Conservation (phyloP, 805 yeast genomes). For the Barnettozyma populi region DNA sequence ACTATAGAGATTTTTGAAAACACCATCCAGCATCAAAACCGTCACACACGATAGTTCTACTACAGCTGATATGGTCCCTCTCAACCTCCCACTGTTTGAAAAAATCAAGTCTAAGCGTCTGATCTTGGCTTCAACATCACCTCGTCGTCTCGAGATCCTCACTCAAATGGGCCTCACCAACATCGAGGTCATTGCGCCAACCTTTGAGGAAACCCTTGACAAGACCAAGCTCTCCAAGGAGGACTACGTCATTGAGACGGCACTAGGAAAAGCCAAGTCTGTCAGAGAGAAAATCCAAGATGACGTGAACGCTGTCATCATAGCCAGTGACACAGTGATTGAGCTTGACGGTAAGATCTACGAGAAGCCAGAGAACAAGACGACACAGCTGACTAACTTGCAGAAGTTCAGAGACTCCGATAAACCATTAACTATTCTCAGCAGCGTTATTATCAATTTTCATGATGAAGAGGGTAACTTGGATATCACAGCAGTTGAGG, state of each 20-base stretch:
- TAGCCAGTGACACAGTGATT: slow-evolving; percentile 81
- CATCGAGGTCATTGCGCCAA: slow-evolving; percentile 48
- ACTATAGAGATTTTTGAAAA: not conserved
- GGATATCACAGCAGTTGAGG: slow-evolving; percentile 32
- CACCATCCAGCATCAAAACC: too few species aligned
- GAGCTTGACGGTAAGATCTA: slow-evolving; percentile 52
- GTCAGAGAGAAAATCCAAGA: slow-evolving; percentile 42
- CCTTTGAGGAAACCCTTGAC: slow-evolving; percentile 71
- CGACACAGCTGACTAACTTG: slow-evolving; percentile 46
- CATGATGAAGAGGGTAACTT: slow-evolving; percentile 17
- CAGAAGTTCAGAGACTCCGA: slow-evolving; percentile 39
- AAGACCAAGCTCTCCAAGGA: slow-evolving; percentile 44
- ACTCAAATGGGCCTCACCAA: slow-evolving; percentile 47
- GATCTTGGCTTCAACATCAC: slow-evolving; percentile 79
- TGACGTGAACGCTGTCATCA: slow-evolving; percentile 25
- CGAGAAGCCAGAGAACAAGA: slow-evolving; percentile 72
- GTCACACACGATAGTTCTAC: not conserved
- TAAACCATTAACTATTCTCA: slow-evolving; percentile 40
- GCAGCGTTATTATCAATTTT: slow-evolving; percentile 40
- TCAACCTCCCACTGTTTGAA: slow-evolving; percentile 30
- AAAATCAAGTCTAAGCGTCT: slow-evolving; percentile 26
- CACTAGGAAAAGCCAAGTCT: slow-evolving; percentile 59
- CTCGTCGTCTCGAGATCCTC: slow-evolving; percentile 72
- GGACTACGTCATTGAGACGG: slow-evolving; percentile 68
- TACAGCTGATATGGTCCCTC: slow-evolving; percentile 10